These are phyloP conservation scores for Lasiodiplodia gonubiensis DNA, from an alignment of 2,329 filamentous ascomycete genomes.

Conservation along the genomic window DNA sequence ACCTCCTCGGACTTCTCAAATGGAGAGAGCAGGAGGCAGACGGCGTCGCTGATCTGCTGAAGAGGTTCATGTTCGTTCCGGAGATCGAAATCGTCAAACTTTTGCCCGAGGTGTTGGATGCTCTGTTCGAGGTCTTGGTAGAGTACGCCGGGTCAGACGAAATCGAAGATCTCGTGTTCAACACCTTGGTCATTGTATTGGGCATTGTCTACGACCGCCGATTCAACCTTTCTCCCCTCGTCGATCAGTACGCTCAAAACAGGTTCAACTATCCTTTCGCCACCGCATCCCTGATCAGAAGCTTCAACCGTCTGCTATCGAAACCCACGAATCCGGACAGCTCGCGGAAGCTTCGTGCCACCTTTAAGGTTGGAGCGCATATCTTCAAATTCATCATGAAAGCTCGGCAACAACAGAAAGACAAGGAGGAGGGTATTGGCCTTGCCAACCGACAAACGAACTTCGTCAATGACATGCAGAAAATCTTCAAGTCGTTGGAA, in stretches of 20 bases:
- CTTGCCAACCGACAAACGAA: constrained; percentile 73
- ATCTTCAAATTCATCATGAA: constrained; percentile 95
- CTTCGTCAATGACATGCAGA: constrained; percentile 83
- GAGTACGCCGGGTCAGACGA: constrained; percentile 91
- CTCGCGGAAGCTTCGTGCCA: constrained; percentile 82
- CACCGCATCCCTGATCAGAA: constrained; percentile 84
- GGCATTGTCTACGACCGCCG: constrained; percentile 93
- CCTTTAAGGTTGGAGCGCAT: constrained; percentile 92
- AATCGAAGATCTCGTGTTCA: constrained; percentile 91
- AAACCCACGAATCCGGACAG: constrained; percentile 83
- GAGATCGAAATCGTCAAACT: constrained; percentile 98
- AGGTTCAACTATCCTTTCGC: constrained; percentile 94
- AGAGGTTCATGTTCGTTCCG: constrained; percentile 87
- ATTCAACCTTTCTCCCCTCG: constrained; percentile 87
- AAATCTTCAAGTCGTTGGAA: constrained; percentile 89
- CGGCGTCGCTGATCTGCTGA: constrained; percentile 75
- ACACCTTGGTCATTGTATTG: constrained; percentile 84
- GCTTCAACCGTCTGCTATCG: constrained; percentile 81
- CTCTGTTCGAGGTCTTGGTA: constrained; percentile 87
- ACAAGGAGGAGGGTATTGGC: constrained; percentile 86
- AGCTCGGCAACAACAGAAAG: constrained; percentile 81
- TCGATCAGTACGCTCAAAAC: constrained; percentile 87
- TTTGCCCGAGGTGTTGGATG: constrained; percentile 84
- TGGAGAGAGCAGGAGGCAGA: constrained; percentile 80
- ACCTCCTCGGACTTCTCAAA: constrained; percentile 79